These are phyloP conservation scores for Cryptosporidium meleagridis DNA, from an alignment of 169 alveolate species.

Conservation along the genomic window DNA sequence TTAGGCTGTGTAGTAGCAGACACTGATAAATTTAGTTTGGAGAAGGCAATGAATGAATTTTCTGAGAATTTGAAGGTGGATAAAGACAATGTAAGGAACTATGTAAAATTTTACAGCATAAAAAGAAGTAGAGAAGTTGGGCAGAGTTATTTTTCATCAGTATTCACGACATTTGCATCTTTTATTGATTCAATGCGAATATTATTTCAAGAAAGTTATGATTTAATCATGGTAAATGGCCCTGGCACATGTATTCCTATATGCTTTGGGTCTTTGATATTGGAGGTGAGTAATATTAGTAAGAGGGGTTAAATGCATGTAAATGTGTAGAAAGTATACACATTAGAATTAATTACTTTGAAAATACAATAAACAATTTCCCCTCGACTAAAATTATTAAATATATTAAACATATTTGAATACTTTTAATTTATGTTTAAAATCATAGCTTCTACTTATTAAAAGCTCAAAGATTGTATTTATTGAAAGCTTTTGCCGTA, in stretches of 20 bases:
- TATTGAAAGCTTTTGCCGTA: slow-evolving; percentile 85
- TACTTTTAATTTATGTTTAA: slow-evolving; percentile 42
- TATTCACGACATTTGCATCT: slow-evolving; percentile 84
- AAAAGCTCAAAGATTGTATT: slow-evolving; percentile 77
- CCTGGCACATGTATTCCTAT: slow-evolving; percentile 90
- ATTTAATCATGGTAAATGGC: slow-evolving; percentile 85
- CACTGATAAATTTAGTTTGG: slow-evolving; percentile 47
- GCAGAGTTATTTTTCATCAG: slow-evolving; percentile 83
- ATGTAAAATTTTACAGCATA: slow-evolving; percentile 63
- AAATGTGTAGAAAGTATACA: no score
- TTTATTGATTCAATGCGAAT: slow-evolving; percentile 79
- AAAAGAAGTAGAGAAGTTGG: slow-evolving; percentile 86
- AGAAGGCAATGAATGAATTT: slow-evolving; percentile 21
- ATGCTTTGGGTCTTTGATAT: slow-evolving; percentile 78
- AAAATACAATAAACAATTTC: no score
- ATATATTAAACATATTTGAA: no score
- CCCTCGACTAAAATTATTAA: not conserved
- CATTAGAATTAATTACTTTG: not conserved
- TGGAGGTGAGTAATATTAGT: slow-evolving; percentile 57
- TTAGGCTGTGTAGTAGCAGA: slow-evolving; percentile 49
- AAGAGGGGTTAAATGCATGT: not conserved
- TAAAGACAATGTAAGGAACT: not conserved
- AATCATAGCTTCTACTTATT: slow-evolving; percentile 75
- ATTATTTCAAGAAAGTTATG: slow-evolving; percentile 76
- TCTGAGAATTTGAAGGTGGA: slow-evolving; percentile 6